Percentiles rank a stretch among this genome's conserved stretches.
phyloP scores from a whole-genome alignment of 805 yeast species.

The Candida pseudoglaebosa region DNA sequence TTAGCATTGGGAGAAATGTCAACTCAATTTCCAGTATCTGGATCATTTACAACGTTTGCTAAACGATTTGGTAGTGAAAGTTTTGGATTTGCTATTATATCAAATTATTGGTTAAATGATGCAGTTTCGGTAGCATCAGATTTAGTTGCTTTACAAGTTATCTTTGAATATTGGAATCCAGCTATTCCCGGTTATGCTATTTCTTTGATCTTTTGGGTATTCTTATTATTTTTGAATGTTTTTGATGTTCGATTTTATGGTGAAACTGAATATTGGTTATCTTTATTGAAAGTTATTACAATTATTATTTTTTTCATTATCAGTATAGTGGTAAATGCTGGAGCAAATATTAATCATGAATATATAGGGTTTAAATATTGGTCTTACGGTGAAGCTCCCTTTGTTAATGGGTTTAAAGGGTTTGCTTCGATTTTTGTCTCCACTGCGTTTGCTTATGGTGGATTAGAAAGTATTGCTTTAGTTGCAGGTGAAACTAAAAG shows the following conservation, averaged over 20 bases:
- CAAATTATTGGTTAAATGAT: constrained; percentile 51
- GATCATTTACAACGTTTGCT: constrained; percentile 51
- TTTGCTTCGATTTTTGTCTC: constrained; percentile 48
- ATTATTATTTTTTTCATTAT: constrained; percentile 53
- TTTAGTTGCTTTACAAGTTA: constrained; percentile 43
- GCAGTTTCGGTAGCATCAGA: constrained; percentile 47
- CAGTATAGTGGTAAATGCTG: constrained; percentile 54
- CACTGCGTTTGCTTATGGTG: constrained; percentile 51
- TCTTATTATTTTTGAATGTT: constrained; percentile 40
- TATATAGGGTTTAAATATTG: constrained; percentile 43
- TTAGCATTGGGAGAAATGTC: constrained; percentile 55
- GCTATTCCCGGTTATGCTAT: constrained; percentile 48
- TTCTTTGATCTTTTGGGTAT: constrained; percentile 51
- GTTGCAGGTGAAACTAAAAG: constrained; percentile 33
- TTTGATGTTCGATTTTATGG: constrained; percentile 39
- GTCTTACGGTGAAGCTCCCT: constrained; percentile 49
- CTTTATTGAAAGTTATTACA: constrained; percentile 44
- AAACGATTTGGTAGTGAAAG: constrained; percentile 47
- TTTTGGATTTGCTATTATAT: constrained; percentile 49
- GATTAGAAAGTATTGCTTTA: constrained; percentile 38
- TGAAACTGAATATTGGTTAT: constrained; percentile 38
- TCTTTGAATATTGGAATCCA: constrained; percentile 44
- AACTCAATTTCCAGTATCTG: constrained; percentile 50
- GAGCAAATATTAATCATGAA: constrained; percentile 46
- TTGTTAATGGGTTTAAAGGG: constrained; percentile 49